phyloP scores from a whole-genome alignment of 257 asterid species.

The Nicotiana noctiflora region DNA sequence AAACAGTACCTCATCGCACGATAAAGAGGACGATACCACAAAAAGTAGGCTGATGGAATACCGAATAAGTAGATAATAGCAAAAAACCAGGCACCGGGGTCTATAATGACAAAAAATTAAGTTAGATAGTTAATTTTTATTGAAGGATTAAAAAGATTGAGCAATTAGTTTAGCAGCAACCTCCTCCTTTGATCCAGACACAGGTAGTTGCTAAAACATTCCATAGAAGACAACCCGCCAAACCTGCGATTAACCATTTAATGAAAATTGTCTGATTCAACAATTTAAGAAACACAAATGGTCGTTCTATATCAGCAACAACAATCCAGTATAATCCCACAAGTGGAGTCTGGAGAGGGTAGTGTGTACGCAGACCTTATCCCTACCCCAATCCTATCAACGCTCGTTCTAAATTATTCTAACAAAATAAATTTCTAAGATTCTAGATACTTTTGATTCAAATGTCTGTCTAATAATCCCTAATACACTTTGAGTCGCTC shows the following conservation, averaged over 20 bases:
- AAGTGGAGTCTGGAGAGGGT: no score
- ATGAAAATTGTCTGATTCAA: not conserved
- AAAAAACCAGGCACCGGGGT: constrained; percentile 65
- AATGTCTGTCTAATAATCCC: no score
- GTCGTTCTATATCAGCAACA: not conserved
- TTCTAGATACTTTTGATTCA: no score
- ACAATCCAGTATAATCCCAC: no score
- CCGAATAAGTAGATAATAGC: constrained; percentile 69
- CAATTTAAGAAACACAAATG: not conserved
- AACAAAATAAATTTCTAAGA: no score
- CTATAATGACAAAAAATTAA: constrained; percentile 27
- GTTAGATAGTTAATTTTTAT: not conserved
- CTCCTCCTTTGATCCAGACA: constrained; percentile 78
- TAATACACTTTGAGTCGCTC: no score
- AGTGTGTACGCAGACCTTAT: no score
- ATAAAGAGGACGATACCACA: constrained; percentile 97
- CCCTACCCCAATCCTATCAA: not conserved
- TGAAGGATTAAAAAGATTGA: not conserved
- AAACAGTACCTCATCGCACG: constrained; percentile 76
- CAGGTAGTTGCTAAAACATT: constrained; percentile 52
- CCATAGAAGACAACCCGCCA: constrained; percentile 59
- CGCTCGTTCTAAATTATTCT: not conserved
- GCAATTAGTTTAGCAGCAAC: constrained; percentile 29
- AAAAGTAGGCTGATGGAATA: constrained; percentile 74
- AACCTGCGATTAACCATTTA: constrained; percentile 40